Evolutionary conservation across 352 stramenopile species (phyloP), one percentile per base, ranked within the genome.

Genomic region (Phytophthora pluvialis): DNA sequence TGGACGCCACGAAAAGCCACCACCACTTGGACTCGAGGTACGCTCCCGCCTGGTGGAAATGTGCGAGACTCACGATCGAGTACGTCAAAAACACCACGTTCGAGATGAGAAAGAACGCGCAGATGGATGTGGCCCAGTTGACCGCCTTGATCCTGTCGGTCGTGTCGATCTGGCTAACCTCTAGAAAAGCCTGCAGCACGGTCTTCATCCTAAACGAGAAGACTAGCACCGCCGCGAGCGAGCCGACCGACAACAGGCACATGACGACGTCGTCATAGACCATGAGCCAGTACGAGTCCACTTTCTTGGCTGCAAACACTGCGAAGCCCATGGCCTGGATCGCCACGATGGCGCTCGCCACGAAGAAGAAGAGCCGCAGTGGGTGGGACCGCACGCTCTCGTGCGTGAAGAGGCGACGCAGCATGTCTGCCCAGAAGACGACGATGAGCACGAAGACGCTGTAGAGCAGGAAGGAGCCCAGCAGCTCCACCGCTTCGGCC

Each of bases 401-500:
- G 50, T 94, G 83, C 13, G 85, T 89, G 66, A 91, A 92, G 15
- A 91, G 78, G 8, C 97, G 96, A 48, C 98, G 97, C 32, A 99
- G 77, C 84, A 99, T 98, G 73, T 99, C 94, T 5, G 97, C 94
- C 97, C 97, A 99, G 78, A 98, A 99, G 21, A 99, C 95, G 42
- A 98, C 80, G 74, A 99, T 98, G 15, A 99, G 86, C 61, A 99
- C 97, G 64, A 99, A 99, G 68, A 99, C 97, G 54, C 88, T 95
- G 78, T 98, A 99, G 28, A 99, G 80, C n/a, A 96, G 80, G 46
- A 98, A 84, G 16, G 91, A 98, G 40, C 97, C 97, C 6, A 96
- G 54, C 31, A 94, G 89, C 48, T 98, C 77, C 8, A 98, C 78
- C 32, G 93, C 62, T 61, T 99, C 95, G 2, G 84, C 88, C 13